Percentiles rank a stretch among this genome's conserved stretches.
phyloP scores from a whole-genome alignment of 306 rosid genomes.

The Casuarina cunninghamiana region DNA sequence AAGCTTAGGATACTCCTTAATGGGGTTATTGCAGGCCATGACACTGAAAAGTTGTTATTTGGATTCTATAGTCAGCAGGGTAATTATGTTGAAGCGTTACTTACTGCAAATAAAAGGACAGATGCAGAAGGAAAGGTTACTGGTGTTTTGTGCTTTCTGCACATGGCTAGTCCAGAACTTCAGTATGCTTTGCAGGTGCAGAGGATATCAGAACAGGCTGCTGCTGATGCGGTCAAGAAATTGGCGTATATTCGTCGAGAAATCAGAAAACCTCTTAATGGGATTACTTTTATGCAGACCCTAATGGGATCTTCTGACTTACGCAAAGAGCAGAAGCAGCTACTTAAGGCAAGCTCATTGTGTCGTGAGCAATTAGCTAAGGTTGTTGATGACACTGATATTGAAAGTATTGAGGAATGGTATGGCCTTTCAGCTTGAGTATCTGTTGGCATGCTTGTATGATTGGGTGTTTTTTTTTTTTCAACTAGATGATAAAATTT shows the following conservation, averaged over 20 bases:
- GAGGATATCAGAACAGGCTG: constrained; percentile 40
- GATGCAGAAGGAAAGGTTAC: constrained; percentile 35
- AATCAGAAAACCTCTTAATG: constrained; percentile 35
- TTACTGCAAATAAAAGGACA: constrained; percentile 36
- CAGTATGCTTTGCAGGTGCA: constrained; percentile 44
- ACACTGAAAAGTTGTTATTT: constrained; percentile 36
- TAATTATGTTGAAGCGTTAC: constrained; percentile 38
- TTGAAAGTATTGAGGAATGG: constrained; percentile 46
- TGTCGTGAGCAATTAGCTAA: constrained; percentile 42
- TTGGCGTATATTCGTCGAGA: constrained; percentile 41
- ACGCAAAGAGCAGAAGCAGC: constrained; percentile 35
- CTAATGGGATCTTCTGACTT: constrained; percentile 42
- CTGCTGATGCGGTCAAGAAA: constrained; percentile 40
- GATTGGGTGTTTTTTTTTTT: not conserved
- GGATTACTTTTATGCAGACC: constrained; percentile 38
- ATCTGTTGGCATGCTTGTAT: not conserved
- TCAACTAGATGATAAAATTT: not conserved
- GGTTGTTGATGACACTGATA: constrained; percentile 40
- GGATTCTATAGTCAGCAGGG: constrained; percentile 37
- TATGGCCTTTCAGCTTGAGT: not conserved
- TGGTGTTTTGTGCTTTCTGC: constrained; percentile 47
- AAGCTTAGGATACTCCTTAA: constrained; percentile 38
- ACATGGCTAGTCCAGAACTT: constrained; percentile 45
- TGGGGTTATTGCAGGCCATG: constrained; percentile 33
- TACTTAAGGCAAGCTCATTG: constrained; percentile 32